These are phyloP conservation scores for Cadophora sp. DNA, from an alignment of 2,329 filamentous ascomycete species.

Conservation along the genomic window DNA sequence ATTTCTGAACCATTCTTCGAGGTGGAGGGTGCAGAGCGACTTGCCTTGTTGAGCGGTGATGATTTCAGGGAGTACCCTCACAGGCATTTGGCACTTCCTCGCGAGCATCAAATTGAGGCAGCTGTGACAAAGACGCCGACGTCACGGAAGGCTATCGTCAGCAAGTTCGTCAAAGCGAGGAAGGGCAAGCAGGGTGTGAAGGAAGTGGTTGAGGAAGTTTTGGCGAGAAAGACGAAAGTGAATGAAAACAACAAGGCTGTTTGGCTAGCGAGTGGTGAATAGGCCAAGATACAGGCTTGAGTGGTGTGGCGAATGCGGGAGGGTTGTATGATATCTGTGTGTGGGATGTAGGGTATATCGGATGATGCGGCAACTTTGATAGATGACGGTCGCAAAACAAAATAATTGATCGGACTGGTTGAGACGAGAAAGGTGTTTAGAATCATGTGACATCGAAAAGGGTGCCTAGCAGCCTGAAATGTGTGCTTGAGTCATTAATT, in stretches of 20 bases:
- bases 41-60: constrained; percentile 67
- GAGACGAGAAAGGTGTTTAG: constrained; percentile 20
- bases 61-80: constrained; percentile 80
- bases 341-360: constrained; percentile 22
- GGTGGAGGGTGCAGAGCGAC: constrained; percentile 51
- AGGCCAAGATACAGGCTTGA: neutral
- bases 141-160: constrained; percentile 64
- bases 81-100: constrained; percentile 68
- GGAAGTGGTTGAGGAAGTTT: constrained; percentile 72
- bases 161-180: constrained; percentile 65
- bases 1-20: constrained; percentile 74
- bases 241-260: constrained; percentile 49
- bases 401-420: constrained; percentile 19
- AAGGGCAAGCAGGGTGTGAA: constrained; percentile 72
- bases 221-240: constrained; percentile 65
- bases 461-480: constrained; percentile 25
- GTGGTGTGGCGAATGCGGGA: constrained; percentile 23
- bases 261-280: constrained; percentile 32
- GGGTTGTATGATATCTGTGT: constrained; percentile 34
- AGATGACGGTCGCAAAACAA: constrained; percentile 36
- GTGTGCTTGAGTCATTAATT: constrained; percentile 40
- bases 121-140: constrained; percentile 51
- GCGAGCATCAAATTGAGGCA: constrained; percentile 65
- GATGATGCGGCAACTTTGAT: constrained; percentile 25
- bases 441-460: constrained; percentile 39